phyloP scores from a whole-genome alignment of 2,329 filamentous ascomycete species.

The Sordariomycetes sp. region DNA sequence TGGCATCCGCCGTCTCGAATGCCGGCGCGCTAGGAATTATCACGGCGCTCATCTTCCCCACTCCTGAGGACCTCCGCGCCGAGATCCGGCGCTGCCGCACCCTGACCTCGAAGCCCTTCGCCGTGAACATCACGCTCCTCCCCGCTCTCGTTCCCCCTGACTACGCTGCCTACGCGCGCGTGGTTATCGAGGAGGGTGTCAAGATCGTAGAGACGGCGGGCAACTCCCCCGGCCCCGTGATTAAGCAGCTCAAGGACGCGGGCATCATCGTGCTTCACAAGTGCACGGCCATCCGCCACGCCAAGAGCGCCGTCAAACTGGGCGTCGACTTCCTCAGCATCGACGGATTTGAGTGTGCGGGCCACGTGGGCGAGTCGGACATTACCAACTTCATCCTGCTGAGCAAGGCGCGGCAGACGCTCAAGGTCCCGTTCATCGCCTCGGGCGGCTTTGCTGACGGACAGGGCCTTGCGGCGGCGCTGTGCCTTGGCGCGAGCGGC shows the following conservation, averaged over 20 bases:
- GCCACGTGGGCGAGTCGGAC: slow-evolving; percentile 74
- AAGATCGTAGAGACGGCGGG: slow-evolving; percentile 86
- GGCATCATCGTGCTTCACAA: slow-evolving; percentile 81
- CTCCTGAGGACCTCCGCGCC: slow-evolving; percentile 79
- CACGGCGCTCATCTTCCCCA: slow-evolving; percentile 83
- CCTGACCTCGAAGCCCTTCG: slow-evolving; percentile 72
- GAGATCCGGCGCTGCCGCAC: slow-evolving; percentile 80
- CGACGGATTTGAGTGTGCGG: slow-evolving; percentile 95
- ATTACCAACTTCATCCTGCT: slow-evolving; percentile 87
- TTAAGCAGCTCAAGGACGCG: slow-evolving; percentile 72
- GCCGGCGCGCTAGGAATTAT: slow-evolving; percentile 75
- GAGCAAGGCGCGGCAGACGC: slow-evolving; percentile 67
- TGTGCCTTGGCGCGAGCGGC: slow-evolving; percentile 81
- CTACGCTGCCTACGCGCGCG: slow-evolving; percentile 83
- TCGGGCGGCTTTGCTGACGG: slow-evolving; percentile 94
- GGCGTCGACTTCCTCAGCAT: slow-evolving; percentile 95
- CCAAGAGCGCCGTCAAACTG: slow-evolving; percentile 79
- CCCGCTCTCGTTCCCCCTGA: slow-evolving; percentile 82
- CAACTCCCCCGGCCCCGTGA: slow-evolving; percentile 79
- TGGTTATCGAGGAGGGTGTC: slow-evolving; percentile 86
- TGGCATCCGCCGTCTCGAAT: slow-evolving; percentile 65
- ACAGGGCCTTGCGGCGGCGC: slow-evolving; percentile 78
- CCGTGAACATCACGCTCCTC: slow-evolving; percentile 88
- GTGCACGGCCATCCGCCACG: slow-evolving; percentile 92
- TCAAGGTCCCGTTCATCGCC: slow-evolving; percentile 85